Evolutionary conservation across 306 rosid genomes (phyloP), one percentile per base, ranked within the genome.

Genomic region (Malus domestica): DNA sequence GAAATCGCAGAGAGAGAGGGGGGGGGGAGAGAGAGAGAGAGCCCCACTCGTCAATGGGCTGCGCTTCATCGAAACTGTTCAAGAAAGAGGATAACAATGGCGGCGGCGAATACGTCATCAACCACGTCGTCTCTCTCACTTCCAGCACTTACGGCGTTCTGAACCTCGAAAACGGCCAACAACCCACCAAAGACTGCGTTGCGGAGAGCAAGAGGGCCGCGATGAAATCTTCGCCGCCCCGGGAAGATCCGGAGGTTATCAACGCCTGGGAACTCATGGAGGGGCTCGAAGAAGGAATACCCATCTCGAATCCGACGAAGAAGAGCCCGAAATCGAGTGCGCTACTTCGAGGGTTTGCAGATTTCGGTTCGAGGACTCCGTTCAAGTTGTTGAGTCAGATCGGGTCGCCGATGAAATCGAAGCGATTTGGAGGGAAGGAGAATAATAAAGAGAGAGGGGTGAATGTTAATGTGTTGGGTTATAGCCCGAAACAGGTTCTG

Each of bases 241-340:
- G 86, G 4, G 81, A 83, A 51, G 85, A 78, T 27, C 85, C 87
- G 10, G 98, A 96, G 68, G 85, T 90, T 2, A 92, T 92, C 78
- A 92, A 92, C 42, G 86, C 96, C 27, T 96, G 99, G 98, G 99
- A 96, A 83, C 92, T 96, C 72, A 96, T 96, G 99, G 97, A 96
- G 57, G 99, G 86, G 30, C 91, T 96, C 3, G 99, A 96, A 85
- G 99, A 92, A 14, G 97, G 83, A 61, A 75, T 81, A 1, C 92
- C 96, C 32, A 68, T 84, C 27, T 74, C 91, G 6, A 83, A 73
- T 82, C 73, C 68, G 15, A 75, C 82, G 4, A 95, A 83, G 90
- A 92, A 81, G 70, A 90, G 91, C 82, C 99, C 98, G 1, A 96
- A 92, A 40, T 25, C 89, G 2, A 42, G 82, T 19, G 78, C 79